Evolutionary conservation across 345 rosid species (phyloP).

Genomic region (Camelina neglecta): DNA sequence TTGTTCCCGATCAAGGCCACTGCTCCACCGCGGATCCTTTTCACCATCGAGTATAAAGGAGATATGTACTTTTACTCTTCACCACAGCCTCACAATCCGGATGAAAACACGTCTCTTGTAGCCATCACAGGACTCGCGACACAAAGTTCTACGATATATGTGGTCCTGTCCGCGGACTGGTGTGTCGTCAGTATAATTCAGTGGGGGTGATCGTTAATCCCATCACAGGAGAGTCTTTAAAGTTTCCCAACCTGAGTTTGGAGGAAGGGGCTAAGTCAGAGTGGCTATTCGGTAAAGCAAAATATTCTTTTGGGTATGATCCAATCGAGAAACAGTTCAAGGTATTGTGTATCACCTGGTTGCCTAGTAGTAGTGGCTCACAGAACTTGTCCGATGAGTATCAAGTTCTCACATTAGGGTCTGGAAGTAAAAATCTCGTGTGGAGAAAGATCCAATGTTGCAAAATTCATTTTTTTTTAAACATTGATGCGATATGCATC

Average conservation of each 20-base stretch:
- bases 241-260: not conserved
- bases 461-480: not conserved
- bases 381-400: too few species aligned
- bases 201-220: constrained; percentile 6
- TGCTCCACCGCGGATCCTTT: too few species aligned
- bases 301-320: constrained; percentile 14
- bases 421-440: not conserved
- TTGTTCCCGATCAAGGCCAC: too few species aligned
- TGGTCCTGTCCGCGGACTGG: not conserved
- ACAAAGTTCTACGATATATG: not conserved
- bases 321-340: constrained; percentile 11
- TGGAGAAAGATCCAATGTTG: constrained; percentile 4
- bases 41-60: too few species aligned
- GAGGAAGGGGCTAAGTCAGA: too few species aligned
- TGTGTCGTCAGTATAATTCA: not conserved
- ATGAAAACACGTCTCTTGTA: not conserved
- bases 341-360: not conserved
- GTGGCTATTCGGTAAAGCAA: not conserved
- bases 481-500: not conserved
- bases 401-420: constrained; percentile 4
- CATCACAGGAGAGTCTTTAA: constrained; percentile 1
- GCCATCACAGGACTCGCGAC: not conserved
- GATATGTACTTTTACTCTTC: too few species aligned
- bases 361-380: too few species aligned
- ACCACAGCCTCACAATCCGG: not conserved